phyloP scores from a whole-genome alignment of 768 basidiomycete species.

The Leucosporidium creatinivorum region DNA sequence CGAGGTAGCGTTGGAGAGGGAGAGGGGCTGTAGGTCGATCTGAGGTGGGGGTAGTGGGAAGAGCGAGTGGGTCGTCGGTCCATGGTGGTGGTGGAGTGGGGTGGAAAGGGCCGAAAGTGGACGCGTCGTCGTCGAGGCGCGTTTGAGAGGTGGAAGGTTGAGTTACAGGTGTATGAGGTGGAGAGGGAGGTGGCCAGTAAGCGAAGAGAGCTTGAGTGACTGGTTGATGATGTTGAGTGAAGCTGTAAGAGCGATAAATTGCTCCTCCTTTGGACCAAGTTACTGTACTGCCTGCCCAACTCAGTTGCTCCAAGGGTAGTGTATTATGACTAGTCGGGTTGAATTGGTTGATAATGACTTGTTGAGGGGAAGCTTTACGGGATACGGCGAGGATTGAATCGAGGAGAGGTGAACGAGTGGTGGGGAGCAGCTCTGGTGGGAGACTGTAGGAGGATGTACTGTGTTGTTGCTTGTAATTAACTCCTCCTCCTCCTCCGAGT shows the following conservation, averaged over 20 bases:
- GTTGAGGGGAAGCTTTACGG: neutral
- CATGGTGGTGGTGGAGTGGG: neutral
- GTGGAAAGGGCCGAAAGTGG: constrained; percentile 13
- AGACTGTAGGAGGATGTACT: neutral
- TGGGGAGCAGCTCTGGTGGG: neutral
- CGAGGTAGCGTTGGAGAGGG: neutral
- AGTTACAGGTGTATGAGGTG: neutral
- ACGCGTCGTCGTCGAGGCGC: neutral
- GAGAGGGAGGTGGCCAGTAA: neutral
- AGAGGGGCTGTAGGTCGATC: neutral
- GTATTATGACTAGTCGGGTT: neutral
- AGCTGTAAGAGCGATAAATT: neutral
- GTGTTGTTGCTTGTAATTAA: neutral
- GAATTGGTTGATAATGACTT: neutral
- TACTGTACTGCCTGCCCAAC: neutral
- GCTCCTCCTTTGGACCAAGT: neutral
- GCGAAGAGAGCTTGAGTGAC: constrained; percentile 6
- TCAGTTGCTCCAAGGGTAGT: neutral
- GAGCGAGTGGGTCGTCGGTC: constrained; percentile 19
- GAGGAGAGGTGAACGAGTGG: neutral
- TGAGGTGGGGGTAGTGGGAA: neutral
- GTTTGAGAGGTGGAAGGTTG: neutral
- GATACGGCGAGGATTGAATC: neutral
- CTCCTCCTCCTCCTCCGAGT: neutral
- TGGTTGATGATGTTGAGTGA: neutral